Base-by-base conservation (phyloP, 1,284 basidiomycete species). In the Polyporus tsugae region DNA sequence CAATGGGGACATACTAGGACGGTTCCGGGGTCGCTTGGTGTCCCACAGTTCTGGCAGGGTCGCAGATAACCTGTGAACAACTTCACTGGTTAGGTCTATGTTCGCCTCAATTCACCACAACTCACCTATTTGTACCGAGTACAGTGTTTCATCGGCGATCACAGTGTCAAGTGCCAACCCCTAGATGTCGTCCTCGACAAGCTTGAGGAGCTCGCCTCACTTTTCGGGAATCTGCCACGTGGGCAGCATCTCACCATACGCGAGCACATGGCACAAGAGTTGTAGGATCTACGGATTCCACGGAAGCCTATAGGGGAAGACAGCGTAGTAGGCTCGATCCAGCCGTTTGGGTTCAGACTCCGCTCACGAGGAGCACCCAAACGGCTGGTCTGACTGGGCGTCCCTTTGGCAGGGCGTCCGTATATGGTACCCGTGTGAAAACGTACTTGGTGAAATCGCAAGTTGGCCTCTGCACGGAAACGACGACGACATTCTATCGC, bases 161-260 rank as follows among this genome's bases (percentile, higher is more conserved):
- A 57, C 60, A 25, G 68, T 66, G 70, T 74, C 68, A 65, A 79
- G 68, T 63, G 77, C 67, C 59, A 67, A 67, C 15, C 73, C 63
- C 15, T 75, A 76, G 29, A 81, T 55, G 19, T 80, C 80, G 4
- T 67, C 75, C 70, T 82, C 83, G 53, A 87, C 83, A 64, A 89
- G 84, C 73, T 93, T 92, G 65, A 95, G 77, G 15, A 95, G 81
- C 67, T 92, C 91, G 13, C 90, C 80, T 17, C 94, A 86, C 74
- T 92, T 90, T 36, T 88, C 85, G 65, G 86, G 82, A 57, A 95
- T 78, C 70, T 89, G 83, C 88, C 92, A 93, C 53, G 90, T 82
- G 69, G 91, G 88, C 15, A 96, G 81, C 73, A 91, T 83, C 70
- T 95, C 93, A 1, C 91, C 91, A 76, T 95, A 95, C 0, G 85